Base-by-base conservation (phyloP, 2,329 filamentous ascomycete genomes). In the Monilinia fructigena region DNA sequence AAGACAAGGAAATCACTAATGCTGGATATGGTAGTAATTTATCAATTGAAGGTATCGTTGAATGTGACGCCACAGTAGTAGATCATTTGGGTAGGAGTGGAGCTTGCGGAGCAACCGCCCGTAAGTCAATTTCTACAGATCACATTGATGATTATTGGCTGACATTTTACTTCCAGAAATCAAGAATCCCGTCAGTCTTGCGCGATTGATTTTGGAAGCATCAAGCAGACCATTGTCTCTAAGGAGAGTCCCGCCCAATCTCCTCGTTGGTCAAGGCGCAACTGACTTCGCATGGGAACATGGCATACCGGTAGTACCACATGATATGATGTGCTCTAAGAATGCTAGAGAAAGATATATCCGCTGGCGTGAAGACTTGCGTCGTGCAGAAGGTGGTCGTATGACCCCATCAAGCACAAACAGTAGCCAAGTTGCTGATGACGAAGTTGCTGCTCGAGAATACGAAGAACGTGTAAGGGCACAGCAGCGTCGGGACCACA, bases 1-100 rank as follows among this genome's bases (percentile, higher is more conserved):
- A 99, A 79, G 92, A 99, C 76, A 89, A 90, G 66, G 93, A 97
- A 74, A 96, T 99, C 71, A 99, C 96, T 47, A 99, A 99, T 77
- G 91, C 94, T 48, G 95, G 95, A 0, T 98, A 91, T 76, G 95
- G 96, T 56, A 99, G 95, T 79, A 99, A 99, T 74, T 81, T 99
- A 31, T 89, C 92, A 55, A 91, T 96, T 69, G 90, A 97, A 72
- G 95, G 95, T 1, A 86, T 88, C 1, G 95, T 98, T 16, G 95
- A 99, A 77, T 96, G 93, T 72, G 95, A 99, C 80, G 95, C 95
- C 65, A 93, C 92, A 0, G 86, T 99, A 64, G 90, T 99, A 52
- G 93, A 99, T 74, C 91, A 98, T 76, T 81, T 89, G 61, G 95
- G 96, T 53, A 88, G 93, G 70, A 98, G 94, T 76, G 95, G 95